Base-by-base conservation (phyloP, 179 eudicot genomes). In the Camellia oleifera region DNA sequence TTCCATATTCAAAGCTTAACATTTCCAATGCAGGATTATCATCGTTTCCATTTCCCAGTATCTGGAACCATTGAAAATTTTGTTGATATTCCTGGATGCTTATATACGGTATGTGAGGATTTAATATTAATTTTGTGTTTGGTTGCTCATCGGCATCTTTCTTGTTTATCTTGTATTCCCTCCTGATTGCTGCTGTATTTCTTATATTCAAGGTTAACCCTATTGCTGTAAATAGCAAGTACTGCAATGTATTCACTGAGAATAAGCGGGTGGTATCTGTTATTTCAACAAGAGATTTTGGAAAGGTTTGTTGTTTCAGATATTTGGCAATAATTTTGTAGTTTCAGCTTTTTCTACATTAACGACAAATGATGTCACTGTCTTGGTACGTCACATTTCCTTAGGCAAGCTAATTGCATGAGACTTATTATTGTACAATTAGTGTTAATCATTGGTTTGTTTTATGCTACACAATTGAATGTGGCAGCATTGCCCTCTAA, bases 141-240 rank as follows among this genome's bases (percentile, higher is more conserved):
- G 73, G 44, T 40, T 77, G 63, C 67, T 67, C 58, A 53, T 76
- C 40, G 40, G 5, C 0, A 8, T 74, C 32, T 40, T 32, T 15
- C 58, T 72, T 50, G 67, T 64, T 70, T 56, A 63, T 72, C 72
- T 79, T 48, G 4, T 64, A 54, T 50, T 71, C 69, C 66, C 52
- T 78, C 72, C 78, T 84, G 56, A 69, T 79, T 79, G 50, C 72
- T 68, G 77, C 58, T 76, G 18, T 72, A 52, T 76, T 20, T 65
- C 75, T 65, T 46, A 20, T 66, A 7, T 80, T 83, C 78, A 76
- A 95, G 99, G 99, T 95, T 75, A 95, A 95, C 71, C 99, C 99
- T 53, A 95, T 95, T 81, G 99, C 99, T 77, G 98, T 95, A 72
- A 95, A 95, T 82, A 95, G 99, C 95, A 86, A 92, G 85, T 91